Base-by-base conservation (phyloP, 2,329 filamentous ascomycete genomes). In the Blumeria graminis region DNA sequence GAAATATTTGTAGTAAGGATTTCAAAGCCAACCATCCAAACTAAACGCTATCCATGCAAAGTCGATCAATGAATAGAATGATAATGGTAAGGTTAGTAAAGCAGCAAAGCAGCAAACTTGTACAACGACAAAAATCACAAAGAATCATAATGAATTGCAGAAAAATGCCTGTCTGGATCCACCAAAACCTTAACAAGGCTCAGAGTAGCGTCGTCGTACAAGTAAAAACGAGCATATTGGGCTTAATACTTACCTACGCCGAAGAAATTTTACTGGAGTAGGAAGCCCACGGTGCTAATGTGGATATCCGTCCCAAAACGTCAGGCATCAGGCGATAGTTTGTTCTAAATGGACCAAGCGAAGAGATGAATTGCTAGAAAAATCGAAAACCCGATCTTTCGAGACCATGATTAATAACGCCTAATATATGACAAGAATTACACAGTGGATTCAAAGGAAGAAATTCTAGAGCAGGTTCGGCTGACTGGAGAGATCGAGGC, bases 231-330 rank as follows among this genome's bases (percentile, higher is more conserved):
- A 54, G 33, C 51, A 54, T 39, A 22, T 54, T n/a, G 51, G 51
- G n/a, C 34, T 54, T 18, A 39, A 41, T 33, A 28, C 51, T 22
- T 54, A 54, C 32, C 18, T 54, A 18, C 32, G 41, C 35, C 33
- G n/a, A 41, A 54, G 34, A 39, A 54, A 33, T 39, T 34, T 54
- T 10, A 34, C 51, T 3, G 51, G 51, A 54, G 51, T 39, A 18
- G 51, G 6, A 38, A 54, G 18, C 16, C 35, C 51, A 38, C 38
- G 13, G 41, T 54, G 34, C 35, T 18, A 16, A 11, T 54, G 34
- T 54, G 51, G 51, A 39, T 54, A 54, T 41, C 35, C 51, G 11
- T 54, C 51, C 8, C 34, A 39, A 39, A 54, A 54, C 14, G 35
- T 33, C 3, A 54, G 28, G 18, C 34, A 39, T 28, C 11, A 22